Percentiles rank a stretch among this genome's conserved stretches.
phyloP scores from a whole-genome alignment of 371 early-diverging fungal genomes.

The Mortierella sp. region DNA sequence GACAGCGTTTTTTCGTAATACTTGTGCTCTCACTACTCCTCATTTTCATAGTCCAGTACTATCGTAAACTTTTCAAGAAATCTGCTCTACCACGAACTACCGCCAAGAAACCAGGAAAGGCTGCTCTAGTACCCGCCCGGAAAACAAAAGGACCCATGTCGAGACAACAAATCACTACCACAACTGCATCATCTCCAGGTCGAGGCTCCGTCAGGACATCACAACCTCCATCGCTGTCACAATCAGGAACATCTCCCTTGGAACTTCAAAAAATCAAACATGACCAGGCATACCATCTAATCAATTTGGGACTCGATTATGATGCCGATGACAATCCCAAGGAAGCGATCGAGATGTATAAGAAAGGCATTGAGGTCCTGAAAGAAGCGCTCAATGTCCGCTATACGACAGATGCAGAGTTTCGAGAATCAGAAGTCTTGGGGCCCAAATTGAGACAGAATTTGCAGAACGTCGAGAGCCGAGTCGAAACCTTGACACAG shows the following conservation, averaged over 20 bases:
- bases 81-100: background rate
- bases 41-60: background rate
- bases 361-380: constrained; percentile 16
- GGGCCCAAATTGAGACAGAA: constrained; percentile 62
- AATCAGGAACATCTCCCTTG: constrained; percentile 15
- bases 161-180: constrained; percentile 5
- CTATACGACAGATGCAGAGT: constrained; percentile 35
- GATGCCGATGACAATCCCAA: constrained; percentile 28
- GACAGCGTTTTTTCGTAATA: background rate
- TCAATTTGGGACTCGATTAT: constrained; percentile 30
- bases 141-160: constrained; percentile 6
- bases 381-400: constrained; percentile 52
- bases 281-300: constrained; percentile 38
- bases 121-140: background rate
- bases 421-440: constrained; percentile 53
- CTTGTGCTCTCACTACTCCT: background rate
- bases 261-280: constrained; percentile 30
- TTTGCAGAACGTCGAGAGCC: constrained; percentile 54
- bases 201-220: constrained; percentile 2
- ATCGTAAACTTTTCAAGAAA: background rate
- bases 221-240: background rate
- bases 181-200: background rate
- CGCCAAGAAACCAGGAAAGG: background rate
- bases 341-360: constrained; percentile 37
- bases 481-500: constrained; percentile 43